Base-by-base conservation (phyloP, 2,329 filamentous ascomycete species). In the Verticillium klebahnii region DNA sequence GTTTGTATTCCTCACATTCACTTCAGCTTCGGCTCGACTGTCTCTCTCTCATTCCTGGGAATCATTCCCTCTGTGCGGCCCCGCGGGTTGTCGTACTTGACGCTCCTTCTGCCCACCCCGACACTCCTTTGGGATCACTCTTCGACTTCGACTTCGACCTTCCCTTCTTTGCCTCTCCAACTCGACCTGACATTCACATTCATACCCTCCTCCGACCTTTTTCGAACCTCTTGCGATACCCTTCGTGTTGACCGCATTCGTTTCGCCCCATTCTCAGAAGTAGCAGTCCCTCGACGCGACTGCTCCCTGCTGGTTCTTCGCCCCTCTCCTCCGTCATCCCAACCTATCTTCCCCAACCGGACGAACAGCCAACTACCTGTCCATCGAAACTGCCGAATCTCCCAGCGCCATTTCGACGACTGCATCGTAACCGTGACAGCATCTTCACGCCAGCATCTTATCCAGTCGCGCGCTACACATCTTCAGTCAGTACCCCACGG, bases 181-280 rank as follows among this genome's bases (percentile, higher is more conserved):
- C 60, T 65, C 59, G 8, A 39, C 34, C n/a, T 45, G 40, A 61
- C 58, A 64, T 23, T 45, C 56, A 61, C 58, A 64, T 50, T 50
- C 45, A 25, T n/a, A 23, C 12, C 19, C 9, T 23, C 61, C 23
- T 36, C 63, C 37, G 55, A 61, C 60, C 58, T 65, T 64, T 57
- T 59, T 63, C 45, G 57, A 59, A 60, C 40, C 57, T 64, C 58
- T 55, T 60, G 58, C 59, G 54, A 40, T 40, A 56, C 32, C 54
- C 56, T 58, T 60, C 64, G 64, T 66, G 64, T 66, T 66, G 64
- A 66, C 60, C 64, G 63, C 64, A 66, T 65, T 59, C 61, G 54
- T 60, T 63, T 66, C 61, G 57, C 37, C 45, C 58, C 59, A 11
- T 32, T 31, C n/a, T 60, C 59, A 56, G 59, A 60, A 50, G 54